Conservation (phyloP, 371 early-diverging fungal genomes). For the Circinella minor region DNA sequence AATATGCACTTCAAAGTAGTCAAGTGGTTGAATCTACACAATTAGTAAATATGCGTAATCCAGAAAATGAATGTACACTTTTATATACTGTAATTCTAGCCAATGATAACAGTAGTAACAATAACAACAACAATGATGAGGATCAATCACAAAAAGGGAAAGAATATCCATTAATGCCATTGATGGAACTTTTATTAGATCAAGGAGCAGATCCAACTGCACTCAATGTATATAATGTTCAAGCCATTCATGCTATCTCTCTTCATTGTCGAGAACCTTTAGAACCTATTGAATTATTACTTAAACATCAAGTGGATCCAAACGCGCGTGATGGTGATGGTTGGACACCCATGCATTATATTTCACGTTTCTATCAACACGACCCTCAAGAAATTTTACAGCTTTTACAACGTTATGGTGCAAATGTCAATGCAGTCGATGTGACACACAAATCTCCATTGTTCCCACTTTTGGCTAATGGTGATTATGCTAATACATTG, state of each 20-base stretch:
- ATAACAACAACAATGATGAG: no score
- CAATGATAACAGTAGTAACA: background rate
- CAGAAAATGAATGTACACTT: conserved; percentile 43
- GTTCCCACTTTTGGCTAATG: conserved; percentile 29
- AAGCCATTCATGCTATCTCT: conserved; percentile 34
- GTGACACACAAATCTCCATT: conserved; percentile 19
- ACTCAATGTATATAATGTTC: conserved; percentile 34
- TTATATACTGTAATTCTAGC: conserved; percentile 41
- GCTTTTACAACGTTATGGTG: conserved; percentile 45
- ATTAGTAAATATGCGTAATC: conserved; percentile 44
- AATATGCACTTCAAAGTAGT: conserved; percentile 24
- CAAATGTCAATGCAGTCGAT: conserved; percentile 43
- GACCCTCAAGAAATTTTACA: conserved; percentile 38
- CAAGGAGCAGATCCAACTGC: conserved; percentile 49
- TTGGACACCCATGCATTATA: conserved; percentile 77
- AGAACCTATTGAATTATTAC: conserved; percentile 26
- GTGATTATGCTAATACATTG: conserved; percentile 17
- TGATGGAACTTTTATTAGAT: conserved; percentile 39
- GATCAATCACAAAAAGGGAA: background rate
- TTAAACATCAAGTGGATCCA: conserved; percentile 37
- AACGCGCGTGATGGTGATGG: conserved; percentile 66
- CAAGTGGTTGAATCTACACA: background rate
- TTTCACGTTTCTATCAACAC: conserved; percentile 46
- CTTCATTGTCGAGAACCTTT: conserved; percentile 38
- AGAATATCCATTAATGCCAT: conserved; percentile 22